phyloP scores from a whole-genome alignment of 164 flowering plant species.

The Magnolia officinalis region DNA sequence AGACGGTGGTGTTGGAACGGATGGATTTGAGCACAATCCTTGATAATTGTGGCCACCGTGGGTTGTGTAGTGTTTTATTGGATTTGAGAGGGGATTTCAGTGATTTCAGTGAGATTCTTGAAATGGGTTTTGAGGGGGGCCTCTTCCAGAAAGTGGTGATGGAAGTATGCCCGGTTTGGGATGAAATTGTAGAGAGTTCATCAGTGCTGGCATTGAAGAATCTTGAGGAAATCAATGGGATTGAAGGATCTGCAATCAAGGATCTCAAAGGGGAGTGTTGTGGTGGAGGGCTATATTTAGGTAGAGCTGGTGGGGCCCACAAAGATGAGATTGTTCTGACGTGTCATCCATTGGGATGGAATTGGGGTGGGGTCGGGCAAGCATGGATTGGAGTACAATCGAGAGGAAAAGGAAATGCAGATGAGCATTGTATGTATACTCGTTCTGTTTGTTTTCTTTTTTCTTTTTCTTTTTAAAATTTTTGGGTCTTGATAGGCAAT shows the following conservation, averaged over 20 bases:
- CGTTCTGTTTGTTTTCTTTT: too few relatives aligned
- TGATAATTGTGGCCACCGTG: slow-evolving; percentile 51
- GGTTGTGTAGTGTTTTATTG: slow-evolving; percentile 63
- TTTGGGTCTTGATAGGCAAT: too few relatives aligned
- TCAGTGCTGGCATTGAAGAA: slow-evolving; percentile 9
- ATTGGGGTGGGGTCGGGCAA: too few relatives aligned
- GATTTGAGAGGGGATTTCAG: slow-evolving; percentile 47
- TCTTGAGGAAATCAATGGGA: slow-evolving; percentile 16
- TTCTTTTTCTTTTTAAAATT: too few relatives aligned
- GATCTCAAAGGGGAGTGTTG: slow-evolving; percentile 32
- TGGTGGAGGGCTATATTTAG: slow-evolving; percentile 64
- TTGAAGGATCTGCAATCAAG: slow-evolving; percentile 35
- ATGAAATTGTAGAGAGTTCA: slow-evolving; percentile 14
- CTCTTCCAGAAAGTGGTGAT: slow-evolving; percentile 62
- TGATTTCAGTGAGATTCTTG: slow-evolving; percentile 44
- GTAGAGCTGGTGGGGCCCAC: slow-evolving; percentile 2
- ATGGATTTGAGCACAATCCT: slow-evolving; percentile 44
- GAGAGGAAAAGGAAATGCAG: not conserved
- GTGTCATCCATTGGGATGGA: not conserved
- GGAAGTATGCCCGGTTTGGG: slow-evolving; percentile 67
- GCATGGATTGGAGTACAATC: not conserved
- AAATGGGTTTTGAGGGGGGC: slow-evolving; percentile 45
- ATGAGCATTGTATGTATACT: too few relatives aligned
- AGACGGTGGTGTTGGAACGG: slow-evolving; percentile 50
- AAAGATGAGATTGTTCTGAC: not conserved